These are phyloP conservation scores for Recurvomyces mirabilis DNA, from an alignment of 495 filamentous ascomycete genomes.

Conservation along the genomic window DNA sequence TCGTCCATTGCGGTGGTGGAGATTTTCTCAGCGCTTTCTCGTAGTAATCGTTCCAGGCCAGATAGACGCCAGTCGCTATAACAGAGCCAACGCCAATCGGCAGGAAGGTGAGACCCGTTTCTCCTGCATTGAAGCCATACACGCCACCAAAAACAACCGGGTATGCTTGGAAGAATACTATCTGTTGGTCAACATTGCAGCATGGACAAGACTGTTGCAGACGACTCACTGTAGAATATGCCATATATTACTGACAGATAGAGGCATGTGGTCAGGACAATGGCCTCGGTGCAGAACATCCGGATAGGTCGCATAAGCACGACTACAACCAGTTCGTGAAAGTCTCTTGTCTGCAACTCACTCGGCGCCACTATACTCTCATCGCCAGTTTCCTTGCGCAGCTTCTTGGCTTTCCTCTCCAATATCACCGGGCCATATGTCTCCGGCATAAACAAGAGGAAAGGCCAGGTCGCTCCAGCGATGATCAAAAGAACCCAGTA, in stretches of 20 bases:
- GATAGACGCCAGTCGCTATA: constrained; percentile 37
- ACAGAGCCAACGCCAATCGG: constrained; percentile 32
- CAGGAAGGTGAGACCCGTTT: constrained; percentile 31
- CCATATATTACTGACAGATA: constrained; percentile 60
- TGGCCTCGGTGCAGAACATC: constrained; percentile 48
- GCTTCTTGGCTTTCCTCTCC: constrained; percentile 39
- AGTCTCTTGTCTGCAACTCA: constrained; percentile 34
- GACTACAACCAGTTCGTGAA: constrained; percentile 30
- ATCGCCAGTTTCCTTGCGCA: constrained; percentile 38
- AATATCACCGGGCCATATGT: constrained; percentile 53
- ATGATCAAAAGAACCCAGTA: constrained; percentile 45
- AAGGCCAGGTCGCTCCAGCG: constrained; percentile 32
- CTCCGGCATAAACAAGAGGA: constrained; percentile 37
- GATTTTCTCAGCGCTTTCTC: constrained; percentile 29
- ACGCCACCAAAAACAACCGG: constrained; percentile 27
- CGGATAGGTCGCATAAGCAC: constrained; percentile 40
- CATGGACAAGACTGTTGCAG: constrained; percentile 9
- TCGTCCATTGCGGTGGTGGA: constrained; percentile 32
- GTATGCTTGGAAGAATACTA: constrained; percentile 25
- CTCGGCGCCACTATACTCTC: constrained; percentile 30
- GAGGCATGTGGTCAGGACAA: constrained; percentile 54
- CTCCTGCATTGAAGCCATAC: constrained; percentile 31
- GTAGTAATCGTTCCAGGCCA: constrained; percentile 46
- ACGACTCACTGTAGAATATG: constrained; percentile 50
- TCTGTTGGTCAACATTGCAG: background rate